Evolutionary conservation across 2,329 filamentous ascomycete genomes (phyloP).

Genomic region (Penicillium psychrosexuale): DNA sequence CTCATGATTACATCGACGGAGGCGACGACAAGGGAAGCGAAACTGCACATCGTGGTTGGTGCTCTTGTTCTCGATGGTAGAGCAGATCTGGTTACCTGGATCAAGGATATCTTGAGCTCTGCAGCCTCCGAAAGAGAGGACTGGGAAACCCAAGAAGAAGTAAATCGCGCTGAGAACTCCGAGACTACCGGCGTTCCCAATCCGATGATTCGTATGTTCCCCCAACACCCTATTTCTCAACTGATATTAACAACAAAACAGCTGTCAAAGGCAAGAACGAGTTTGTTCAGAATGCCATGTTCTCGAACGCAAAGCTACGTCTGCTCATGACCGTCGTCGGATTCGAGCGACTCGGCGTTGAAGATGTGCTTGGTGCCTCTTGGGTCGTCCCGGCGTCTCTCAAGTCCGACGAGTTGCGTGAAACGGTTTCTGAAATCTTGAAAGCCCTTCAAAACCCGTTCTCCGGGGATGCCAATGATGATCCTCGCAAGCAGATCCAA

Average conservation of each 20-base stretch:
- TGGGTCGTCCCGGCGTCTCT: slow-evolving; percentile 74
- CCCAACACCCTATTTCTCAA: background rate
- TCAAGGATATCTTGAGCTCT: slow-evolving; percentile 66
- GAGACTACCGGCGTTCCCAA: slow-evolving; percentile 26
- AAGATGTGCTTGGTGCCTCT: slow-evolving; percentile 70
- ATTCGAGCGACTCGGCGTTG: slow-evolving; percentile 61
- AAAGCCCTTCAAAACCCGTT: slow-evolving; percentile 76
- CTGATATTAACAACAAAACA: slow-evolving; percentile 30
- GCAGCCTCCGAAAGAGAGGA: slow-evolving; percentile 70
- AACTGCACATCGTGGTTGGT: slow-evolving; percentile 76
- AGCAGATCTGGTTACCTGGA: slow-evolving; percentile 72
- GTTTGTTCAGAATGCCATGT: slow-evolving; percentile 68
- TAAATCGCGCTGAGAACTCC: slow-evolving; percentile 48
- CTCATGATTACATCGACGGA: slow-evolving; percentile 75
- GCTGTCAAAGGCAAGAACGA: slow-evolving; percentile 64
- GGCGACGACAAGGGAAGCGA: slow-evolving; percentile 60
- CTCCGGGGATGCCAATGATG: slow-evolving; percentile 69
- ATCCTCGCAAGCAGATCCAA: slow-evolving; percentile 75
- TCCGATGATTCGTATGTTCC: slow-evolving; percentile 48
- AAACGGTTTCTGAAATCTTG: slow-evolving; percentile 68
- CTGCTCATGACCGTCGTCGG: slow-evolving; percentile 77
- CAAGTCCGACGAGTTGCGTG: slow-evolving; percentile 62
- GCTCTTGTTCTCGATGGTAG: slow-evolving; percentile 77
- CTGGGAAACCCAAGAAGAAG: slow-evolving; percentile 71
- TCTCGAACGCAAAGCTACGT: slow-evolving; percentile 83